A percentile compares a stretch with the other conserved stretches of the same genome.
These are phyloP conservation scores for Phytopythium kandeliae DNA, from an alignment of 352 stramenopile species.

Conservation along the genomic window DNA sequence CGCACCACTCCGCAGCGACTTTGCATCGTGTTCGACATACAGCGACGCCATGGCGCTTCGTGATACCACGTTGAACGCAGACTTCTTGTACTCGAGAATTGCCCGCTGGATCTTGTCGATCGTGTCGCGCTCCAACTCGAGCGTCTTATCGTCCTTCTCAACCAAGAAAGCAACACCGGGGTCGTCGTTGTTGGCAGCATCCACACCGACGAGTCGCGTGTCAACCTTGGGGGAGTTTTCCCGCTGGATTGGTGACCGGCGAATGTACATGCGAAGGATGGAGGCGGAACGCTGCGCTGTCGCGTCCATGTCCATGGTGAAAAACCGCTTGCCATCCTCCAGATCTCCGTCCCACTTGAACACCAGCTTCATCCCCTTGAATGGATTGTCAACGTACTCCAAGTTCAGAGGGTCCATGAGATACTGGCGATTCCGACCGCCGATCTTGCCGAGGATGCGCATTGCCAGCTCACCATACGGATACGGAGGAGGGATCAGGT, in stretches of 20 bases:
- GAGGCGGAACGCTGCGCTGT: conserved; percentile 34
- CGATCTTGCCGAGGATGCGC: conserved; percentile 97
- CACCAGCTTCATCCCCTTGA: conserved; percentile 38
- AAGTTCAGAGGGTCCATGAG: conserved; percentile 81
- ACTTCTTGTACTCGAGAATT: conserved; percentile 71
- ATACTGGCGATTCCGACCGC: conserved; percentile 89
- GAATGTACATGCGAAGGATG: conserved; percentile 58
- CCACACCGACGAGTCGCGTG: conserved; percentile 45
- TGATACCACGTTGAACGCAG: conserved; percentile 71
- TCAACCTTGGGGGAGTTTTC: conserved; percentile 55
- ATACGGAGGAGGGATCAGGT: conserved; percentile 96
- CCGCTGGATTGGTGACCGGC: conserved; percentile 41
- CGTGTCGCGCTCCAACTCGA: conserved; percentile 64
- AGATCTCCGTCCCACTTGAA: conserved; percentile 43
- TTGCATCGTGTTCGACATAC: conserved; percentile 24
- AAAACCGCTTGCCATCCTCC: conserved; percentile 8
- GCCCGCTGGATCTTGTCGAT: conserved; percentile 53
- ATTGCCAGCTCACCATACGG: conserved; percentile 95
- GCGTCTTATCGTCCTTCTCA: conserved; percentile 84
- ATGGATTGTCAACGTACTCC: conserved; percentile 38
- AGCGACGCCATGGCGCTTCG: conserved; percentile 47
- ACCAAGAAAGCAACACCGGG: conserved; percentile 41
- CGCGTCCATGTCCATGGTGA: conserved; percentile 60
- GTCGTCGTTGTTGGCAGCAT: conserved; percentile 34
- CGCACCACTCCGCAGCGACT: background rate